Evolutionary conservation across 345 rosid species (phyloP).

Genomic region (Brassica cretica): DNA sequence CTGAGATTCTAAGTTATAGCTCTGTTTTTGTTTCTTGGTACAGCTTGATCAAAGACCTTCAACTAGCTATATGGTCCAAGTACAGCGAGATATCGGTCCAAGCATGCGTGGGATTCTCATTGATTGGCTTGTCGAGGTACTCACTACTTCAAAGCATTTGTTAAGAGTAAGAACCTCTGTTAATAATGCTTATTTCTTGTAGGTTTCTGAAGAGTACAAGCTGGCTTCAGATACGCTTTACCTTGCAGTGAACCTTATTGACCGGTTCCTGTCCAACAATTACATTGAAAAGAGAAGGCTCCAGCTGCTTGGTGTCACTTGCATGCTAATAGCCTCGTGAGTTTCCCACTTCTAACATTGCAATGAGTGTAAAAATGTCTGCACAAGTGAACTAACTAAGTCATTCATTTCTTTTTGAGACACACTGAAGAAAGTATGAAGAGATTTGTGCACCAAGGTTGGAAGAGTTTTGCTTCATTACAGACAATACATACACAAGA

Average conservation of each 20-base stretch:
- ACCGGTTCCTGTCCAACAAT: slow-evolving; percentile 62
- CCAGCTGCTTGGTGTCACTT: slow-evolving; percentile 85
- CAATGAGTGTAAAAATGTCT: background rate
- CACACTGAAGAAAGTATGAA: slow-evolving; percentile 67
- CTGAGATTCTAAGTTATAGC: slow-evolving; percentile 1
- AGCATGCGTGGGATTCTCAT: slow-evolving; percentile 80
- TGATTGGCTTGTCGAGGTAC: slow-evolving; percentile 93
- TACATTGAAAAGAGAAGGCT: slow-evolving; percentile 63
- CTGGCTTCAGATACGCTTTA: slow-evolving; percentile 82
- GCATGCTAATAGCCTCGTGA: slow-evolving; percentile 92
- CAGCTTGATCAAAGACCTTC: slow-evolving; percentile 83
- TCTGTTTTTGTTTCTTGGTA: background rate
- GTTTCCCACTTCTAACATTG: slow-evolving; percentile 24
- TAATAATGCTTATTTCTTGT: slow-evolving; percentile 17
- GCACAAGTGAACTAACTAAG: slow-evolving; percentile 3
- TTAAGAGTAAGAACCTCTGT: background rate
- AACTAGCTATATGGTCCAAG: slow-evolving; percentile 60
- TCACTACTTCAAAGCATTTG: background rate
- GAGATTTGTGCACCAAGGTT: slow-evolving; percentile 79
- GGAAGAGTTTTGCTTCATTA: slow-evolving; percentile 87
- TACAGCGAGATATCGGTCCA: slow-evolving; percentile 69
- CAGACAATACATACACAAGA: slow-evolving; percentile 80
- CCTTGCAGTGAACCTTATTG: slow-evolving; percentile 66
- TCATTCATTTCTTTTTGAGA: background rate
- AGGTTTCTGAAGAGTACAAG: slow-evolving; percentile 88